Evolutionary conservation across 2,329 filamentous ascomycete species (phyloP), one percentile per base, ranked within the genome.

Genomic region (Triangularia verruculosa): DNA sequence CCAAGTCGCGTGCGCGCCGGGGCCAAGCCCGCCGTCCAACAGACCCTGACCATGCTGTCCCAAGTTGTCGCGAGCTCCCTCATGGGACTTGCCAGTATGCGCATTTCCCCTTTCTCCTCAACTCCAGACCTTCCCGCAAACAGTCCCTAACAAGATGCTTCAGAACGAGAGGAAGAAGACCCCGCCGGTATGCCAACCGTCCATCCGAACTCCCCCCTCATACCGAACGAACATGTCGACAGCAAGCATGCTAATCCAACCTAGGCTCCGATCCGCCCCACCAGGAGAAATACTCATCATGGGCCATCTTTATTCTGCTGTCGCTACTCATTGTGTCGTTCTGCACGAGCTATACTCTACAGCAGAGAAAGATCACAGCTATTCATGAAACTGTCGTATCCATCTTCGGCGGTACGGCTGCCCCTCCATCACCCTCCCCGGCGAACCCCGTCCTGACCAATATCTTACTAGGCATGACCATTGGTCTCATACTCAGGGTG

Each of bases 351-450:
- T 99, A 99, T 79, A 90, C 96, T 70, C 85, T 99, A 66, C 94
- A 98, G 78, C 92, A 95, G 79, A 93, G 92, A 79, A 97, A 96
- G 80, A 93, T 99, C 62, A 95, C 97, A 73, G 95, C 95, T 27
- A 90, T 99, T 61, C 95, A 99, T 77, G 95, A 99, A 81, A 99
- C 95, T 1, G 95, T 98, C 71, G 88, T 99, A 67, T 98, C 94
- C 66, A 99, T 99, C 75, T 98, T 99, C 80, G 93, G 93, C 63
- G 93, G 93, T 93, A 78, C 60, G 77, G 64, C 69, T 27, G 24
- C 39, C 32, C 25, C 43, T 59, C 30, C 39, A 17, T 22, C 13
- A 15, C 12, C 25, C 4, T 22, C 43, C 25, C 39, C 15, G 15
- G 67, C 63, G 30, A 63, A 52, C 34, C 43, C 39, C 39, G 51